Evolutionary conservation across 164 flowering plant genomes (phyloP).

Genomic region (Santalum album): DNA sequence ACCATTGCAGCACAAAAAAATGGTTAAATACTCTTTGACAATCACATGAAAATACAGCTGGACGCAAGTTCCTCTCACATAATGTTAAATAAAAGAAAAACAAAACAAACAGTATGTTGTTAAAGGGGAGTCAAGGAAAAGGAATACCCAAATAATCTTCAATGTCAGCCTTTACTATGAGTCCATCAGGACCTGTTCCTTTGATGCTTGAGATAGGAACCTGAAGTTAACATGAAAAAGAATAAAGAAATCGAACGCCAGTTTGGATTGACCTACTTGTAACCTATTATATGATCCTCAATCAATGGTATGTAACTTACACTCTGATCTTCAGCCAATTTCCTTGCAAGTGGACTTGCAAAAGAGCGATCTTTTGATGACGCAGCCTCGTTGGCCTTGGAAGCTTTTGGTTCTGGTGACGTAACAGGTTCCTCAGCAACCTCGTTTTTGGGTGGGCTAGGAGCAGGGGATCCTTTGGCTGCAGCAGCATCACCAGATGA

Average conservation of each 20-base stretch:
- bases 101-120: not conserved
- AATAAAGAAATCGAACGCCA: not conserved
- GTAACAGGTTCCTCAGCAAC: slow-evolving; percentile 31
- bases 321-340: slow-evolving; percentile 78
- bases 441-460: slow-evolving; percentile 57
- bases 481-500: slow-evolving; percentile 32
- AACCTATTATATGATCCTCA: not conserved
- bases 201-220: slow-evolving; percentile 73
- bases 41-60: no score
- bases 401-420: slow-evolving; percentile 36
- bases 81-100: not conserved
- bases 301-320: slow-evolving; percentile 25
- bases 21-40: not conserved
- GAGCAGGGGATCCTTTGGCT: slow-evolving; percentile 32
- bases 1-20: not conserved
- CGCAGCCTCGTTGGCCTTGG: slow-evolving; percentile 39
- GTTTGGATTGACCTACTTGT: not conserved
- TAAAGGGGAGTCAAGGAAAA: no score
- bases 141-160: slow-evolving; percentile 85
- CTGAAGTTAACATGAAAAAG: slow-evolving; percentile 22
- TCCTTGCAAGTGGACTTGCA: slow-evolving; percentile 87
- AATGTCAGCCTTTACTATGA: slow-evolving; percentile 91
- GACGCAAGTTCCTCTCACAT: no score
- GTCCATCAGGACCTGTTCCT: slow-evolving; percentile 94
- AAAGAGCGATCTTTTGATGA: slow-evolving; percentile 59